A percentile compares a stretch with the other conserved stretches of the same genome.
phyloP scores from a whole-genome alignment of 75 land plant genomes.

The Adiantum capillusveneris region DNA sequence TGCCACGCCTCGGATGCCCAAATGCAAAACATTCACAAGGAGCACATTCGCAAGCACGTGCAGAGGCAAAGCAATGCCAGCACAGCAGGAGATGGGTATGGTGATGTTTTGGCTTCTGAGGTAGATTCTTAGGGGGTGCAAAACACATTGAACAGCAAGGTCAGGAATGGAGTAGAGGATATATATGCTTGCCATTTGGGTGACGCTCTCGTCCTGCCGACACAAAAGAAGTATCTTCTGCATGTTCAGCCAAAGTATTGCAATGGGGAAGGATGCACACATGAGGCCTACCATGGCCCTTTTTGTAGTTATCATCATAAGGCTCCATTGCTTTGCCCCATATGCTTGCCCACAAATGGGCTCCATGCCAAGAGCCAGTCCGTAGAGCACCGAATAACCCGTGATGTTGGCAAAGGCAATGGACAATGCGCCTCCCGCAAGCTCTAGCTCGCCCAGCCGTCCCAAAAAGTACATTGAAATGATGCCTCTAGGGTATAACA shows the following conservation, averaged over 20 bases:
- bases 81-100: slow-evolving; percentile 37
- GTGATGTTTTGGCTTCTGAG: slow-evolving; percentile 36
- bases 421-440: slow-evolving; percentile 79
- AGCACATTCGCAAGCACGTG: slow-evolving; percentile 31
- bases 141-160: slow-evolving; percentile 21
- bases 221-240: slow-evolving; percentile 14
- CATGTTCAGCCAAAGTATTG: slow-evolving; percentile 28
- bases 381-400: slow-evolving; percentile 75
- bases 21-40: slow-evolving; percentile 24
- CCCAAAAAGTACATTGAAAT: slow-evolving; percentile 67
- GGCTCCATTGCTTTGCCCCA: slow-evolving; percentile 26
- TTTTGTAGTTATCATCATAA: slow-evolving; percentile 26
- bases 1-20: slow-evolving; percentile 36
- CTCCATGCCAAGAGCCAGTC: slow-evolving; percentile 44
- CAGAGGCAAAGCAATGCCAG: slow-evolving; percentile 23
- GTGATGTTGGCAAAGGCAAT: slow-evolving; percentile 85
- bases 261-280: slow-evolving; percentile 22
- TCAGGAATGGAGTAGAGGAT: slow-evolving; percentile 32
- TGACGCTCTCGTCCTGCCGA: slow-evolving; percentile 24
- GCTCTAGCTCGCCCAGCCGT: slow-evolving; percentile 59
- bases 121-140: slow-evolving; percentile 33
- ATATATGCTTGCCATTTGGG: slow-evolving; percentile 25
- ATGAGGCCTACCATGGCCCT: slow-evolving; percentile 29
- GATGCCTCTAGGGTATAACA: slow-evolving; percentile 49
- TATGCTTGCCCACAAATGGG: slow-evolving; percentile 39